A percentile compares a stretch with the other conserved stretches of the same genome.
Conservation (phyloP, 257 asterid genomes). For the Jacaranda mimosifolia region DNA sequence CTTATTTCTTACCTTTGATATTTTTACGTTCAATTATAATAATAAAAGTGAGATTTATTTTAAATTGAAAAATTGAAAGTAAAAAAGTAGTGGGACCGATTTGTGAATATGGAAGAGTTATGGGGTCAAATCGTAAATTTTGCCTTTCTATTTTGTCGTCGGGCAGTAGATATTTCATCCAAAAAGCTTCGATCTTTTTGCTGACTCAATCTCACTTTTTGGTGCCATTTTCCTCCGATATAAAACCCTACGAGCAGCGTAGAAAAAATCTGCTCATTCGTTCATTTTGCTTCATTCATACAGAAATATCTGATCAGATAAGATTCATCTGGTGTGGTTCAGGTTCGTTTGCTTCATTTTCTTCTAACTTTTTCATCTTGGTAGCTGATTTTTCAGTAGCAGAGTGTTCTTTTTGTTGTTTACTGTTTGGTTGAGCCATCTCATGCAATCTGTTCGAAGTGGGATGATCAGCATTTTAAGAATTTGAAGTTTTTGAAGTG, state of each 20-base stretch:
- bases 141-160: conserved; percentile 22
- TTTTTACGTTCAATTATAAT: no score
- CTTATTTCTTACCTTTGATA: no score
- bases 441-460: conserved; percentile 8
- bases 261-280: conserved; percentile 26
- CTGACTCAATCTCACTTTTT: conserved; percentile 31
- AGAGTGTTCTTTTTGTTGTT: conserved; percentile 4
- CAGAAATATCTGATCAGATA: conserved; percentile 50
- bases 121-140: conserved; percentile 22
- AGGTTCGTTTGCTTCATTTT: background rate
- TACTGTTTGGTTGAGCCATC: background rate
- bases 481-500: conserved; percentile 1
- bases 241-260: conserved; percentile 27
- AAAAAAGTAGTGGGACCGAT: conserved; percentile 12
- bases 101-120: background rate
- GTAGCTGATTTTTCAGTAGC: conserved; percentile 1
- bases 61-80: background rate
- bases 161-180: conserved; percentile 33
- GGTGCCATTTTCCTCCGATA: conserved; percentile 31
- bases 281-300: conserved; percentile 47
- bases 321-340: conserved; percentile 35
- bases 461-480: background rate
- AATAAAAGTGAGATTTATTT: no score
- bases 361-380: background rate
- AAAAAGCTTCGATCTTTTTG: conserved; percentile 26